Conservation (phyloP, 2,329 filamentous ascomycete species). For the Fusarium napiforme region DNA sequence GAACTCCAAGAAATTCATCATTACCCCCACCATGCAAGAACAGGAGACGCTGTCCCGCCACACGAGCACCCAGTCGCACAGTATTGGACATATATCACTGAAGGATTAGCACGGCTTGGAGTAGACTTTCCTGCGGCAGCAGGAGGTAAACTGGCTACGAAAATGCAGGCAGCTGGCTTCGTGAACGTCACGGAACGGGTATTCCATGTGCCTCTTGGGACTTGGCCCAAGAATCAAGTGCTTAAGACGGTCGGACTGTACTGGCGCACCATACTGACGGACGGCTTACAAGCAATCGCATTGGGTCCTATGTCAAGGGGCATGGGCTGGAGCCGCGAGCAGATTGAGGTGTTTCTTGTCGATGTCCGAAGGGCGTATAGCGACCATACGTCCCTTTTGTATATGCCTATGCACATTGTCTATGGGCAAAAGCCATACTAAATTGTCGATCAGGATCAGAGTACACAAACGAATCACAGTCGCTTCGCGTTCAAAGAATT, state of each 20-base stretch:
- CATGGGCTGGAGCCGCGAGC: conserved; percentile 58
- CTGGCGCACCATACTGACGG: conserved; percentile 61
- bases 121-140: conserved; percentile 59
- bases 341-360: conserved; percentile 61
- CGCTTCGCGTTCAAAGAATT: background rate
- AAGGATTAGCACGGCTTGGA: conserved; percentile 57
- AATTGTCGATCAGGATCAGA: conserved; percentile 1
- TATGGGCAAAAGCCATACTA: conserved; percentile 63
- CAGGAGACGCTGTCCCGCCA: conserved; percentile 50
- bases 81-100: conserved; percentile 59
- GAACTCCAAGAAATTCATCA: conserved; percentile 67
- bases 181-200: conserved; percentile 61
- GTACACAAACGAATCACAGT: background rate
- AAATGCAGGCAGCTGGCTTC: conserved; percentile 63
- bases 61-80: conserved; percentile 55
- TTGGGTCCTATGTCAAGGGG: conserved; percentile 63
- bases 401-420: conserved; percentile 66
- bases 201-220: conserved; percentile 65
- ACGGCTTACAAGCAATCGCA: conserved; percentile 63
- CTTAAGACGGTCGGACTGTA: conserved; percentile 64
- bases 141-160: conserved; percentile 53
- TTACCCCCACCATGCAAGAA: conserved; percentile 57
- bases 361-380: conserved; percentile 61
- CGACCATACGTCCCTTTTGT: conserved; percentile 58
- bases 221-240: conserved; percentile 63